Base-by-base conservation (phyloP, 2,329 filamentous ascomycete genomes). In the Bisporella sp. region DNA sequence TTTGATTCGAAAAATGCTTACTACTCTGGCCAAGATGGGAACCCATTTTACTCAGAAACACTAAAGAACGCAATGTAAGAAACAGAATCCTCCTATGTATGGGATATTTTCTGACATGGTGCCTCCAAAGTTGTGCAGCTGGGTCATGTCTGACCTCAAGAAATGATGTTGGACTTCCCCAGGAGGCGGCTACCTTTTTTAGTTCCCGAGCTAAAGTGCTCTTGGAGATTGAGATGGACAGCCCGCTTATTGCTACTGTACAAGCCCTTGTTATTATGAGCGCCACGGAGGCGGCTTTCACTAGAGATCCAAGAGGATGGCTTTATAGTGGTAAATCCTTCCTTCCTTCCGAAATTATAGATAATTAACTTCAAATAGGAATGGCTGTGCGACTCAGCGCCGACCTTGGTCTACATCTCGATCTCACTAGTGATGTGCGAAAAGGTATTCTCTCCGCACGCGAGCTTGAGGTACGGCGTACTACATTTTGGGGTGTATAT, bases 141-240 rank as follows among this genome's bases (percentile, higher is more conserved):
- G 21, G 21, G 21, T 21, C 21, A 21, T 21, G 21, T 21, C 21
- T 21, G 3, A 21, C 21, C 21, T 21, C 21, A 21, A 21, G 21
- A 21, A 21, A 21, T 2, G 21, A 21, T 21, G 3, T 21, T 21
- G 21, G 21, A 35, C 40, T 21, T 42, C 13, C 6, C 40, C 7
- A 12, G 6, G 40, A 28, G 13, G 9, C 66, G 5, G 56, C 64
- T 1, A 68, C 71, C 28, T 71, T 70, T 62, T 71, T 71, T 45
- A 68, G 69, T 6, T 68, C 71, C 41, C 62, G 72, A 30, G 68
- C 71, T 1, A 74, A 74, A 51, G 65, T 67, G 5, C 62, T 73
- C 5, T 55, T 76, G 6, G 72, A 75, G 39, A 68, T 73, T 4
- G 72, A 76, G 51, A 58, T 76, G 11, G 73, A 75, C 50, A 68